Base-by-base conservation (phyloP, 495 filamentous ascomycete genomes). In the Penicillium daleae region DNA sequence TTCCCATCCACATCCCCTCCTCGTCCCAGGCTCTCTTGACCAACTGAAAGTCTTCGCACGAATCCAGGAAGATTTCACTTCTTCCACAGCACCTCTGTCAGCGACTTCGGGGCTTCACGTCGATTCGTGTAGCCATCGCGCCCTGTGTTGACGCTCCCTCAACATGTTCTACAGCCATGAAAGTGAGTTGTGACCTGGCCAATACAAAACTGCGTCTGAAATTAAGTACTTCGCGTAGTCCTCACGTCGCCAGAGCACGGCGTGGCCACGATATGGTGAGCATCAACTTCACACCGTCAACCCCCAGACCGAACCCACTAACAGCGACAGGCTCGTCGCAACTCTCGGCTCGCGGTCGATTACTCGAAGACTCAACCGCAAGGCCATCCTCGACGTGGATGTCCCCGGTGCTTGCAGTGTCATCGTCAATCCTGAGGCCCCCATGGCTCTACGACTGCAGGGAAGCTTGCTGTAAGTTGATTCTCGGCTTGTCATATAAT, bases 101-200 rank as follows among this genome's bases (percentile, higher is more conserved):
- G 39, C 26, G 15, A 24, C 22, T 13, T 29, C 5, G 13, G 46
- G 4, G n/a, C n/a, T 27, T 15, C n/a, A 9, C 6, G 6, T 17
- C 29, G n/a, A 29, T n/a, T 29, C 2, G 27, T 19, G 5, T 13
- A 39, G 44, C 15, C 22, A 29, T 21, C 57, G 26, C 21, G 31
- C n/a, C 31, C 31, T 17, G 17, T 37, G 49, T 12, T 51, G 24
- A 50, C 31, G 17, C 33, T 13, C 42, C 19, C 27, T 17, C 75
- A 73, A 60, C 61, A 97, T 97, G 92, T 97, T 97, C 70, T 97
- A 96, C 76, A 95, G 90, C 70, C 90, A 95, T 76, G 92, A 96
- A 75, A 91, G 92, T 94, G 13, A 56, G 32, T 15, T 40, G 17
- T 22, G 12, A 44, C 33, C n/a, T 44, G 15, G 22, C 19, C 21